phyloP scores from a whole-genome alignment of 805 yeast genomes.

The Kuraishia piskuri region DNA sequence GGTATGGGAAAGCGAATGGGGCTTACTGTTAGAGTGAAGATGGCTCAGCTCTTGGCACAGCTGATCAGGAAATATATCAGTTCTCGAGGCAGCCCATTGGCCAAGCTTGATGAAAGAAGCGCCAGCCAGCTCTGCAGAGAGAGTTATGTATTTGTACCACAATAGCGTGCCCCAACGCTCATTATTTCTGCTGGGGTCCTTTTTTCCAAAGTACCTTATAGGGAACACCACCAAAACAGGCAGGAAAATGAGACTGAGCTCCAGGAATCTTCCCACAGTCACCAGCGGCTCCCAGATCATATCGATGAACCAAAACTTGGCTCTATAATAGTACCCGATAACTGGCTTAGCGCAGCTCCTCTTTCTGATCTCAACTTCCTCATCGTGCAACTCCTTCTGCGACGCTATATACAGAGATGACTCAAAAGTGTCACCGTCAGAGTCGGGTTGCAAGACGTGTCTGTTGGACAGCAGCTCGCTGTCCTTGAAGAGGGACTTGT shows the following conservation, averaged over 20 bases:
- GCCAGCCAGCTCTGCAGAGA: conserved; percentile 76
- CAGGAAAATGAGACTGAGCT: conserved; percentile 54
- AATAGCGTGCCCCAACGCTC: conserved; percentile 53
- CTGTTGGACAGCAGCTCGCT: conserved; percentile 10
- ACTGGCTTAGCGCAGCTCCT: conserved; percentile 10
- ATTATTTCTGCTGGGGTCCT: conserved; percentile 13
- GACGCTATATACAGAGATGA: conserved; percentile 56
- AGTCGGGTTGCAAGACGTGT: conserved; percentile 35
- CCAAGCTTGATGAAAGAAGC: conserved; percentile 89
- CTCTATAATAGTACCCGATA: conserved; percentile 20
- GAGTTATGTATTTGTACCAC: conserved; percentile 64
- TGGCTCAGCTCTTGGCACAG: conserved; percentile 70
- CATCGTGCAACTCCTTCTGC: conserved; percentile 40
- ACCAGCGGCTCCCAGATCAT: conserved; percentile 60
- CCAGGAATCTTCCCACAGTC: conserved; percentile 61
- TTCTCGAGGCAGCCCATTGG: conserved; percentile 98
- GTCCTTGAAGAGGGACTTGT: conserved; percentile 8
- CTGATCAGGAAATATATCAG: conserved; percentile 79
- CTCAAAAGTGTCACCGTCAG: conserved; percentile 58
- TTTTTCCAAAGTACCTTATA: conserved; percentile 43
- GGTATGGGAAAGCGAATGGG: conserved; percentile 62
- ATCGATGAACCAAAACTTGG: conserved; percentile 39
- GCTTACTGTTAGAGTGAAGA: conserved; percentile 75
- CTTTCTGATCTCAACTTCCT: conserved; percentile 25
- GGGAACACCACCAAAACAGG: conserved; percentile 70